Evolutionary conservation across 2,329 filamentous ascomycete species (phyloP), one percentile per base, ranked within the genome.

Genomic region (Exophiala mesophila): DNA sequence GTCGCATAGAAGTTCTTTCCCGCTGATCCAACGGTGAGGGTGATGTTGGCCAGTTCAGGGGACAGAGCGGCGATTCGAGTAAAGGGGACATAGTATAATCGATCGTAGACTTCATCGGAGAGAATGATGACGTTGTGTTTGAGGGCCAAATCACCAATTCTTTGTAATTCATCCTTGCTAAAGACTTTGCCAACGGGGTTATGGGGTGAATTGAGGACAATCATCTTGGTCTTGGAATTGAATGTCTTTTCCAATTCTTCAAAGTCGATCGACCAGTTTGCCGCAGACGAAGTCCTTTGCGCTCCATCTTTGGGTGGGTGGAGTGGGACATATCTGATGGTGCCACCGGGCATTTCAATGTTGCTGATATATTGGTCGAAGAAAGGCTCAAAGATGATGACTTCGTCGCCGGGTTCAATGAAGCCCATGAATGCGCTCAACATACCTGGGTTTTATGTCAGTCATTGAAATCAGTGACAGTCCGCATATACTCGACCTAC

Each of bases 321-420:
- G 62, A 98, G 73, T n/a, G 92, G 89, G 17, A 97, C 90, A 61
- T 96, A 97, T 55, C 90, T 83, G 52, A 97, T 87, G 62, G 83
- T 94, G 54, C 92, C 92, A 38, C 92, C 92, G 1, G 92, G 82
- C 89, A 98, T 97, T 66, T 96, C 86, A 52, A 98, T 97, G 67
- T 98, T 98, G 72, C 83, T 88, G 55, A 98, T 94, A 64, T 97
- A 94, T 81, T 98, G 92, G 67, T 98, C 92, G 63, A 97, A 98
- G 69, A 96, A 98, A 8, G 92, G 92, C 70, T 98, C 92, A 63
- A 98, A 96, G 43, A 98, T 78, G 54, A 98, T 96, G 53, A 96
- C 92, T 65, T 98, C 92, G 60, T 98, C 92, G 9, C 88, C 92
- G 1, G 79, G 77, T 66, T 98, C 92, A 45, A 98, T 81, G 57